Evolutionary conservation across 2,329 filamentous ascomycete genomes (phyloP).

Genomic region (Aspergillus awamori): DNA sequence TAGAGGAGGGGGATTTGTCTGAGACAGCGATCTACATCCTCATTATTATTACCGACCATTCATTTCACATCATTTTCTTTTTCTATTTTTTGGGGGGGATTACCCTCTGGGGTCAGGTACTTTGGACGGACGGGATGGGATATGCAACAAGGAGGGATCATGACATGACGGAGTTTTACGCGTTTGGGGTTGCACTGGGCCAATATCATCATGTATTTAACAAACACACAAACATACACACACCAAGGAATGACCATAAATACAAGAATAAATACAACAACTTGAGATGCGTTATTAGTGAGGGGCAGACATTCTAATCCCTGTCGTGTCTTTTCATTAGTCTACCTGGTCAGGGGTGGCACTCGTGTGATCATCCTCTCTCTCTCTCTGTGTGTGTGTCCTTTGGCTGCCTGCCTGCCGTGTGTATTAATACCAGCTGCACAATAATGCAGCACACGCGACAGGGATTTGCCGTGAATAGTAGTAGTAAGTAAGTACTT

Average conservation of each 20-base stretch:
- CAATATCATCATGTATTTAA: neutral
- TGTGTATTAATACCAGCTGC: neutral
- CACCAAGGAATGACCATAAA: neutral
- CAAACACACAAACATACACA: neutral
- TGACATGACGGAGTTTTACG: constrained; percentile 7
- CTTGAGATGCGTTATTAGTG: neutral
- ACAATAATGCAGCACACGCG: neutral
- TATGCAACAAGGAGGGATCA: neutral
- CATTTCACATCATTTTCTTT: neutral
- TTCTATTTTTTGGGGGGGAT: neutral
- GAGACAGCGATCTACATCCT: constrained; percentile 2
- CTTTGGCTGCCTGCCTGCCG: neutral
- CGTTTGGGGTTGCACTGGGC: neutral
- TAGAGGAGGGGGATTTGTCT: constrained; percentile 9
- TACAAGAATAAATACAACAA: neutral
- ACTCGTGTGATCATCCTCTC: constrained; percentile 1
- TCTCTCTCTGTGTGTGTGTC: too few relatives aligned
- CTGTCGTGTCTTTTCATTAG: neutral
- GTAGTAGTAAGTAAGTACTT: neutral
- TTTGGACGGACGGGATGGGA: constrained; percentile 5
- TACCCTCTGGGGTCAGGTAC: constrained; percentile 1
- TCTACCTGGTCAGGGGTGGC: neutral
- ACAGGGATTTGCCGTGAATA: neutral
- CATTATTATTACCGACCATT: neutral
- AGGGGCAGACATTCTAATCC: neutral